Base-by-base conservation (phyloP, 805 yeast genomes). In the Wickerhamomyces hampshirensis region DNA sequence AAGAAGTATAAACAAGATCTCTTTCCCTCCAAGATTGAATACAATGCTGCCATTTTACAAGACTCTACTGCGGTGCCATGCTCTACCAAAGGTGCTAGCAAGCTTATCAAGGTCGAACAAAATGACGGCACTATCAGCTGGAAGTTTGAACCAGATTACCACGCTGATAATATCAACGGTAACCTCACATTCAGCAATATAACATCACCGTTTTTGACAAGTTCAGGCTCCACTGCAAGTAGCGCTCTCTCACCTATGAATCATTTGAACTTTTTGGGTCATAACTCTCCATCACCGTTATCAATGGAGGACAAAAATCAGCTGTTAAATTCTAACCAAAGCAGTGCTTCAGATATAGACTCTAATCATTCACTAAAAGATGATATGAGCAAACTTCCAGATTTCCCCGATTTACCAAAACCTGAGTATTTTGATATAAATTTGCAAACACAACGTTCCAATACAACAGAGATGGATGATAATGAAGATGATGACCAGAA, bases 111-210 rank as follows among this genome's bases (percentile, higher is more conserved):
- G 4, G 63, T 68, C 43, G 71, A 69, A 33, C 75, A 73, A 47
- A 57, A 54, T 12, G 63, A 66, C 23, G 84, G 83, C 4, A 76
- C 73, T 43, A 65, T 77, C 12, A 78, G 73, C 38, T 77, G 81
- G 75, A 66, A 67, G 12, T 66, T 77, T 37, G 67, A 50, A 3
- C 42, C 37, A n/a, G n/a, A n/a, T 12, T 23, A 36, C 19, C 28
- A 33, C 17, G 23, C 28, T 5, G 18, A 23, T 13, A 16, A 23
- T 6, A 30, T 18, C 21, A 28, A 34, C 30, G 9, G 14, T 18
- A 30, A 19, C 29, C 19, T 16, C 26, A 19, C 40, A 4, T 42
- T 43, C 27, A 33, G 39, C 19, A 28, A 18, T 23, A 28, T 38
- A n/a, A 45, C 46, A 5, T 50, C 51, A 2, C 54, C 53, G 23